Evolutionary conservation across 345 rosid genomes (phyloP).

Genomic region (Draba incana): DNA sequence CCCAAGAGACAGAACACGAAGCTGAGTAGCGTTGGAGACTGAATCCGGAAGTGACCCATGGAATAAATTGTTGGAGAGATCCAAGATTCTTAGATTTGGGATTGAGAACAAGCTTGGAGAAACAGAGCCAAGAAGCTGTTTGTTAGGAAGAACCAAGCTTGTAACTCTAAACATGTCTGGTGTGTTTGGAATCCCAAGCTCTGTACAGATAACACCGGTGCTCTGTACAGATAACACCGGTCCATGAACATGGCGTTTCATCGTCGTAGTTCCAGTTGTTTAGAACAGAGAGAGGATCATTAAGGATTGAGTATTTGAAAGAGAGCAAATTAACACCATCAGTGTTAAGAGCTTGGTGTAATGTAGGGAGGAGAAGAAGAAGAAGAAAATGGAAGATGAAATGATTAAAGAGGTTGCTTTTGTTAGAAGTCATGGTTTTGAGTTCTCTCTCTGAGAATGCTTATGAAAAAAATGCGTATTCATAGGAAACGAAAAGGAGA

Average conservation of each 20-base stretch:
- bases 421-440: constrained; percentile 41
- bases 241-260: constrained; percentile 70
- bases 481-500: constrained; percentile 47
- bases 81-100: constrained; percentile 53
- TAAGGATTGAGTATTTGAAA: constrained; percentile 66
- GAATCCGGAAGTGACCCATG: constrained; percentile 65
- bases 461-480: constrained; percentile 33
- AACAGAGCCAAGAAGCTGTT: constrained; percentile 67
- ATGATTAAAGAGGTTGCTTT: constrained; percentile 23
- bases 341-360: constrained; percentile 53
- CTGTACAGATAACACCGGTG: constrained; percentile 63
- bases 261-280: constrained; percentile 70
- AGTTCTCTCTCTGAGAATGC: constrained; percentile 17
- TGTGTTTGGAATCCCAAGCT: constrained; percentile 45
- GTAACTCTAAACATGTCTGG: constrained; percentile 65
- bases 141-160: constrained; percentile 56
- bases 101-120: constrained; percentile 52
- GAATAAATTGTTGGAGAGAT: constrained; percentile 68
- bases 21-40: constrained; percentile 53
- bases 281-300: constrained; percentile 61
- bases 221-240: constrained; percentile 62
- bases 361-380: constrained; percentile 34
- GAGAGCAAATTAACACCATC: constrained; percentile 72
- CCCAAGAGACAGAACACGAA: constrained; percentile 56
- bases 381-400: constrained; percentile 34